These are phyloP conservation scores for Tephrocybe rancida DNA, from an alignment of 768 basidiomycete genomes.

Conservation along the genomic window DNA sequence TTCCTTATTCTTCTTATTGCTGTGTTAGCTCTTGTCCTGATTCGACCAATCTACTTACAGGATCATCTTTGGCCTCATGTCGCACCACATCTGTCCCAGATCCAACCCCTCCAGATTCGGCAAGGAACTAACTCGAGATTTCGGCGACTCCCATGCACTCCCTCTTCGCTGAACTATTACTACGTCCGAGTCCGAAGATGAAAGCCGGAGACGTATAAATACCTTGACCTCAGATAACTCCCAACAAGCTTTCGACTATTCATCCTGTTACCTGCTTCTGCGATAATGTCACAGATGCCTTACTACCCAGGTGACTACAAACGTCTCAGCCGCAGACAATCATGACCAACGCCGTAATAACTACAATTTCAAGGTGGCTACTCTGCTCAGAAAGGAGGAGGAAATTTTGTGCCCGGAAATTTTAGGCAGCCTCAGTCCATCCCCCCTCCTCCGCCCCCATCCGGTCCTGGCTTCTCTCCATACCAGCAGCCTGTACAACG, in stretches of 20 bases:
- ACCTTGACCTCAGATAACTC: neutral
- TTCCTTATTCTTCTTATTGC: slow-evolving; percentile 3
- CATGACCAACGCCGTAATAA: no score
- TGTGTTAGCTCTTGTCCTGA: slow-evolving; percentile 2
- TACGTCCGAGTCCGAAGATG: neutral
- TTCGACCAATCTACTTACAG: neutral
- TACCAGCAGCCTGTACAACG: neutral
- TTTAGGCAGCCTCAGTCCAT: no score
- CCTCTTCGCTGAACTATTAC: neutral
- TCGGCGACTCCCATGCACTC: slow-evolving; percentile 5
- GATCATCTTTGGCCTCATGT: slow-evolving; percentile 9
- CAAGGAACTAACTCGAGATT: neutral
- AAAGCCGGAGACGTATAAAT: slow-evolving; percentile 5
- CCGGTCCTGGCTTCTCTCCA: neutral
- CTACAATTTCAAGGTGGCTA: no score
- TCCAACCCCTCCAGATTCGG: neutral
- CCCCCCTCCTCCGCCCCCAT: no score
- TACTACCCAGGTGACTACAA: no score
- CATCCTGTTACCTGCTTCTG: no score
- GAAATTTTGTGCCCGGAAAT: no score
- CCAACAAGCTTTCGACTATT: neutral
- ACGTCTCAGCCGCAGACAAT: no score
- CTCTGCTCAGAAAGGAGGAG: no score
- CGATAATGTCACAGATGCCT: no score
- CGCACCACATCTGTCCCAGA: neutral